phyloP scores from a whole-genome alignment of 345 rosid species.

The Excoecaria agallocha region DNA sequence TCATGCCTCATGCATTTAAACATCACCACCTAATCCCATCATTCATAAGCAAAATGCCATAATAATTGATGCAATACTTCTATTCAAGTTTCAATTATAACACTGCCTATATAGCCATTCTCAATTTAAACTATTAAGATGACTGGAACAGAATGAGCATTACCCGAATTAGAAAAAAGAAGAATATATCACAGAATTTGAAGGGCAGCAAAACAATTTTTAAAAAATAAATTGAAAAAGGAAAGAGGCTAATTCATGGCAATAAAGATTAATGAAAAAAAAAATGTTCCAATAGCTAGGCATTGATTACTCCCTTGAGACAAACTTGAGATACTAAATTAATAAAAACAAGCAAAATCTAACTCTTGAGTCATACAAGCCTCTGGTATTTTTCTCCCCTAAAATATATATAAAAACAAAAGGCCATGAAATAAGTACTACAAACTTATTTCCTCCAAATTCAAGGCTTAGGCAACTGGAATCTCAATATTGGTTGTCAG shows the following conservation, averaged over 20 bases:
- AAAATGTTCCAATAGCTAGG: neutral
- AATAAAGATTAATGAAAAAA: neutral
- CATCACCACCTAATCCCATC: no score
- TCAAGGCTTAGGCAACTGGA: constrained; percentile 32
- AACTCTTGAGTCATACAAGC: constrained; percentile 5
- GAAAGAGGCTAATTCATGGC: neutral
- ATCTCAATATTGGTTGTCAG: constrained; percentile 34
- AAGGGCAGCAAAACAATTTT: neutral
- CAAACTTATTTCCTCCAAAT: constrained; percentile 2
- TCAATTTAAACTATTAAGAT: no score
- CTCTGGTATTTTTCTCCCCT: constrained; percentile 1
- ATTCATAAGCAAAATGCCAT: no score
- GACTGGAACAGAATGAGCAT: no score
- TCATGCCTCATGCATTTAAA: no score
- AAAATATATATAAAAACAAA: constrained; percentile 1
- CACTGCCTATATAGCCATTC: no score
- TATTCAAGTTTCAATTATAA: no score
- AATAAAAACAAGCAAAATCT: constrained; percentile 1
- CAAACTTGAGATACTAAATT: neutral
- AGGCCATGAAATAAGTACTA: neutral
- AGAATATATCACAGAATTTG: no score
- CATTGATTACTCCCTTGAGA: constrained; percentile 1
- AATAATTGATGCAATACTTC: no score
- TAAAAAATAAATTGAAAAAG: neutral
- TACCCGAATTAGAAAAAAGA: no score